A percentile compares a stretch with the other conserved stretches of the same genome.
Conservation (phyloP, 2,329 filamentous ascomycete genomes). For the Aureobasidium musti region DNA sequence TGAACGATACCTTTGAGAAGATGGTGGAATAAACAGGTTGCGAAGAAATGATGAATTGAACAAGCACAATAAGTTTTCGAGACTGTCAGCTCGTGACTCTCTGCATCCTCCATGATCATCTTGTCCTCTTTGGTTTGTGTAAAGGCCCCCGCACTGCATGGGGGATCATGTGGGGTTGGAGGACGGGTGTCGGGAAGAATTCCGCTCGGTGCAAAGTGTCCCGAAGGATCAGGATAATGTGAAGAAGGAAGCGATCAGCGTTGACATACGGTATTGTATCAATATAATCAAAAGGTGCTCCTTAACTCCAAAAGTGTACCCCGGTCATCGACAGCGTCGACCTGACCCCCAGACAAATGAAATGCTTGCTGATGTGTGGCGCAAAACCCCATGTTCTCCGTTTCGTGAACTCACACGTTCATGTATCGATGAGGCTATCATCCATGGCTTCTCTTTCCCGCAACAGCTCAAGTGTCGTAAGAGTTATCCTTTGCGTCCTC, state of each 20-base stretch:
- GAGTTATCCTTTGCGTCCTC: not conserved
- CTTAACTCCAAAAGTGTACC: not conserved
- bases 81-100: conserved; percentile 3
- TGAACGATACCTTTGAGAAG: not conserved
- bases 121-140: not conserved
- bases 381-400: no score
- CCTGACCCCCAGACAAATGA: not conserved
- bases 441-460: not conserved
- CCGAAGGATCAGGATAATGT: not conserved
- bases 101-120: not conserved
- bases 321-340: not conserved
- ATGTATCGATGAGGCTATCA: not conserved
- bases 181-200: conserved; percentile 19
- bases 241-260: conserved; percentile 1
- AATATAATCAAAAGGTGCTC: not conserved
- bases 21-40: not conserved
- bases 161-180: conserved; percentile 1
- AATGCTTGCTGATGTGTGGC: not conserved
- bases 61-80: not conserved
- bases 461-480: not conserved
- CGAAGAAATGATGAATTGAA: not conserved
- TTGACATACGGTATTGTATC: not conserved
- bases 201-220: conserved; percentile 13
- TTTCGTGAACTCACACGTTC: not conserved
- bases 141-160: not conserved